Evolutionary conservation across 305 asterid species (phyloP).

Genomic region (Fraxinus xanthoxyloides): DNA sequence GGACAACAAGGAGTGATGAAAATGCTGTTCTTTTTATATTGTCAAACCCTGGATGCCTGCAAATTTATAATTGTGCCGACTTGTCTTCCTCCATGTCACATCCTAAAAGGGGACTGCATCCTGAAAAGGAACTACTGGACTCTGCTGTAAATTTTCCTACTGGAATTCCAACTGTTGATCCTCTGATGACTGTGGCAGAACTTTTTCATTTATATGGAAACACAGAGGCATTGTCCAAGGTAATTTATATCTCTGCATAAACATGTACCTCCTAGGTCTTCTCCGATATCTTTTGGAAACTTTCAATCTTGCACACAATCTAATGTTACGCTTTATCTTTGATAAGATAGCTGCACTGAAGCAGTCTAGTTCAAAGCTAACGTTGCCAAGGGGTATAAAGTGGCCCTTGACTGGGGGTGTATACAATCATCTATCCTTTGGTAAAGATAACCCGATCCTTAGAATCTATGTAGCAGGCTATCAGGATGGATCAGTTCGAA

Average conservation of each 20-base stretch:
- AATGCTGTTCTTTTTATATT: conserved; percentile 62
- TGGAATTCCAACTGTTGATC: conserved; percentile 64
- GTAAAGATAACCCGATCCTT: conserved; percentile 43
- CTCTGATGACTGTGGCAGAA: conserved; percentile 64
- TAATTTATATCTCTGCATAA: conserved; percentile 28
- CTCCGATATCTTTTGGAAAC: conserved; percentile 4
- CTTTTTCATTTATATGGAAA: conserved; percentile 49
- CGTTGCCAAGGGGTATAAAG: conserved; percentile 41
- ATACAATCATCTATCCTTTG: conserved; percentile 47
- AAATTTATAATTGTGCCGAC: conserved; percentile 45
- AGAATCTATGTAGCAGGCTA: conserved; percentile 75
- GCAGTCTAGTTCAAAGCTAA: conserved; percentile 33
- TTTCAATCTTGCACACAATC: conserved; percentile 25
- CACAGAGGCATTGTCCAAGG: conserved; percentile 50
- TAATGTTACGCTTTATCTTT: conserved; percentile 19
- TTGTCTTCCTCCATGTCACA: conserved; percentile 44
- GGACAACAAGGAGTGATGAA: conserved; percentile 39
- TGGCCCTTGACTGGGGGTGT: conserved; percentile 87
- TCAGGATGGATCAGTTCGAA: conserved; percentile 81
- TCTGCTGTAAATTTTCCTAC: conserved; percentile 59
- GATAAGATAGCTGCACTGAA: conserved; percentile 45
- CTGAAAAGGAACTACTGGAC: conserved; percentile 37
- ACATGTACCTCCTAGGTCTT: conserved; percentile 4
- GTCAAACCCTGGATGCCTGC: conserved; percentile 72
- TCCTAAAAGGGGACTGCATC: conserved; percentile 34